Evolutionary conservation across 495 filamentous ascomycete genomes (phyloP).

Genomic region (Letharia lupina): DNA sequence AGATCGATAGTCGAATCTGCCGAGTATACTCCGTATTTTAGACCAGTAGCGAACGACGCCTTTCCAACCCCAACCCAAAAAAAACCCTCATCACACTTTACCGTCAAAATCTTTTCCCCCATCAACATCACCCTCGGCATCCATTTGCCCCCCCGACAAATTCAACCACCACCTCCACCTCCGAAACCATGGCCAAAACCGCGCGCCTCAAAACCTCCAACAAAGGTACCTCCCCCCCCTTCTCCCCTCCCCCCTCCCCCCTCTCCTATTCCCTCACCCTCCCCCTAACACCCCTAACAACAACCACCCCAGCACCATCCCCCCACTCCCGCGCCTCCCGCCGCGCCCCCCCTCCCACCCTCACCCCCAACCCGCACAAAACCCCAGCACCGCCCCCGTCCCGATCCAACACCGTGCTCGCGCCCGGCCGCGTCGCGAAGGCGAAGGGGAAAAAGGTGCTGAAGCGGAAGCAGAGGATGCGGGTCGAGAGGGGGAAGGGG

Average conservation of each 20-base stretch:
- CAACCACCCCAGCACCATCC: constrained; percentile 31
- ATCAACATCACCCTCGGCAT: no score
- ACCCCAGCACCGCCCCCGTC: constrained; percentile 37
- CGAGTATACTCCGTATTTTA: no score
- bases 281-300: background rate
- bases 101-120: no score
- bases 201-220: constrained; percentile 33
- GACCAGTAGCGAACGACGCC: no score
- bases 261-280: no score
- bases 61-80: no score
- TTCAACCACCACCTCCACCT: background rate
- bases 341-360: constrained; percentile 52
- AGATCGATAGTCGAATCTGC: no score
- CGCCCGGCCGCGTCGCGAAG: constrained; percentile 52
- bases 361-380: constrained; percentile 56
- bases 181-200: constrained; percentile 43
- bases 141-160: no score
- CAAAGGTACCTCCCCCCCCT: constrained; percentile 26
- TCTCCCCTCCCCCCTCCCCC: no score
- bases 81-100: no score
- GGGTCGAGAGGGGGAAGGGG: constrained; percentile 66
- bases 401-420: constrained; percentile 49
- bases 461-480: constrained; percentile 54
- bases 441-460: constrained; percentile 35
- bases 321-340: constrained; percentile 65